Conservation (phyloP, 192 early-diverging fungal genomes). For the Entomortierella beljakovae region DNA sequence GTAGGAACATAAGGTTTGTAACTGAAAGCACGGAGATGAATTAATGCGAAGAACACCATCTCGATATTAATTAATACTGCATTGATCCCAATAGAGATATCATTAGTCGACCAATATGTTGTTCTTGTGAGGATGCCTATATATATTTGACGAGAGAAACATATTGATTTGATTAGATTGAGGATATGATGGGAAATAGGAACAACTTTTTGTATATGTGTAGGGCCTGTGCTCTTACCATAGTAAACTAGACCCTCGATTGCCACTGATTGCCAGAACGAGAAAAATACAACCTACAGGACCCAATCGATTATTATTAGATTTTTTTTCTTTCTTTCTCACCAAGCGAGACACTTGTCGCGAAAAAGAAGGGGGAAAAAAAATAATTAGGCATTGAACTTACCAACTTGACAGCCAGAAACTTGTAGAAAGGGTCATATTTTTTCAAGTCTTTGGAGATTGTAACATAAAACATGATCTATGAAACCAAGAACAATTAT, state of each 20-base stretch:
- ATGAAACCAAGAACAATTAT: constrained; percentile 1
- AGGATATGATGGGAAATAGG: too few relatives aligned
- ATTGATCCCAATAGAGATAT: constrained; percentile 45
- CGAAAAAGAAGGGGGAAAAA: not conserved
- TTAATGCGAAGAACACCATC: constrained; percentile 53
- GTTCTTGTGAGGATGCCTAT: constrained; percentile 39
- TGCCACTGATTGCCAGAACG: constrained; percentile 49
- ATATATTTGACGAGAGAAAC: not conserved
- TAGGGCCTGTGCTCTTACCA: constrained; percentile 21
- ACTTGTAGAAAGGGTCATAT: constrained; percentile 52
- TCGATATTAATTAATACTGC: constrained; percentile 52
- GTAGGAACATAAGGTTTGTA: constrained; percentile 47
- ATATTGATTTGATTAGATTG: not conserved
- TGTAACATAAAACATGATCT: constrained; percentile 57
- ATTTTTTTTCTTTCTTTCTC: not conserved
- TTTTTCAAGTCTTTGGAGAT: constrained; percentile 42
- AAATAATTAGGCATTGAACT: not conserved
- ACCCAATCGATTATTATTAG: not conserved
- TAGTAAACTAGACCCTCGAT: constrained; percentile 51
- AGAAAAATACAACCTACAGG: constrained; percentile 57
- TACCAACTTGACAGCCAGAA: constrained; percentile 54
- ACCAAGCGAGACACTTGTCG: not conserved
- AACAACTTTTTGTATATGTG: too few relatives aligned
- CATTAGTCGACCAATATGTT: constrained; percentile 42
- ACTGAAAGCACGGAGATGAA: constrained; percentile 50